Evolutionary conservation across 805 yeast genomes (phyloP), one percentile per base, ranked within the genome.

Genomic region (Candida ascalaphidarum): DNA sequence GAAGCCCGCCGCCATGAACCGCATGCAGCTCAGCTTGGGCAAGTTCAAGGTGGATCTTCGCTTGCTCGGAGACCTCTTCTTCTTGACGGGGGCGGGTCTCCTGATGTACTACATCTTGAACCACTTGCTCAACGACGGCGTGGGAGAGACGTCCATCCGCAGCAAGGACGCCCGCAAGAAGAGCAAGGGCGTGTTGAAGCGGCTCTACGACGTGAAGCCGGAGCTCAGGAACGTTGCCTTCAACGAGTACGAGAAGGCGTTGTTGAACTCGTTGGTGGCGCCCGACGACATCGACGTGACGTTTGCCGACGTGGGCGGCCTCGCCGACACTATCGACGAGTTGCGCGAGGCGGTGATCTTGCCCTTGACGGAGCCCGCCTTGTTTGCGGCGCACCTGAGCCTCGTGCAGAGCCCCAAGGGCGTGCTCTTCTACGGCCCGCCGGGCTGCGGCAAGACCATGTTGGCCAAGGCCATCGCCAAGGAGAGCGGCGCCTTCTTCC

Each of bases 401-500:
- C 63, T 89, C 29, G 61, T 89, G 15, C 84, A 81, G 46, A 89
- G 95, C 1, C 98, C 98, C 2, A 86, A 84, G 46, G 98, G 98
- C 22, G 96, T 89, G 3, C 58, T 89, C 20, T 65, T 88, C 27
- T 78, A 84, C 48, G 97, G 97, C 0, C 96, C 97, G 3, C 97
- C 97, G 0, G 97, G 97, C 0, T 89, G 96, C 53, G 97, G 97
- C 31, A 89, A 89, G 56, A 89, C 97, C 3, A 84, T 89, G 96
- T 63, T 89, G 42, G 97, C 96, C 7, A 89, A 88, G 54, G 96
- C 96, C 0, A 68, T 89, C 21, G 97, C 97, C 1, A 71, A 75
- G 31, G 96, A 88, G 52, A 78, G 94, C 40, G 85, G 84, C 1
- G 97, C 97, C 0, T 85, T 79, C 42, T 89, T 89, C 56, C 71